Evolutionary conservation across 768 basidiomycete species (phyloP).

Genomic region (Russula compacta): DNA sequence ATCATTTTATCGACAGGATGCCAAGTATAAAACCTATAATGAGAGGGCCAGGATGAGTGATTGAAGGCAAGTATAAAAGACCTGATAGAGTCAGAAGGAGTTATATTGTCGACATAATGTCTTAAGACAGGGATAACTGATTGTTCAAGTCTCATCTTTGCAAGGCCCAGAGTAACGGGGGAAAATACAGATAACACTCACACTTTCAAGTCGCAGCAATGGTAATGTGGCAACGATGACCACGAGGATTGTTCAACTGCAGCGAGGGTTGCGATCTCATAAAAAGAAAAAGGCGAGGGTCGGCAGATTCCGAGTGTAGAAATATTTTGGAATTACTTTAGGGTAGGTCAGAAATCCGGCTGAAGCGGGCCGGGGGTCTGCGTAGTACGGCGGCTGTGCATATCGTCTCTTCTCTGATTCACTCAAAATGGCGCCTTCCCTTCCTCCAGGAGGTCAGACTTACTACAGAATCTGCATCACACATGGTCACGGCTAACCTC

Average conservation of each 20-base stretch:
- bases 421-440: constrained; percentile 2
- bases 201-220: not conserved
- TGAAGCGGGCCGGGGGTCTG: not conserved
- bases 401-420: not conserved
- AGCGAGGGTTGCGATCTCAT: not conserved
- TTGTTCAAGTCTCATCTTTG: constrained; percentile 11
- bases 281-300: too few relatives aligned
- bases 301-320: too few relatives aligned
- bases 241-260: not conserved
- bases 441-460: constrained; percentile 11
- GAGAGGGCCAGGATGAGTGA: not conserved
- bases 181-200: not conserved
- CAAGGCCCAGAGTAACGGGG: not conserved
- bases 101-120: constrained; percentile 12
- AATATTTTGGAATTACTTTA: not conserved
- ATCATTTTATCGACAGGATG: not conserved
- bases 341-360: constrained; percentile 1
- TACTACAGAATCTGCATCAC: not conserved
- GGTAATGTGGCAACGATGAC: not conserved
- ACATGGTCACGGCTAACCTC: constrained; percentile 1
- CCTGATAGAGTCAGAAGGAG: not conserved
- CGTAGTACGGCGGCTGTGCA: too few relatives aligned
- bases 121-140: constrained; percentile 21
- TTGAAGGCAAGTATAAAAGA: not conserved
- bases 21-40: not conserved